Evolutionary conservation across 768 basidiomycete genomes (phyloP).

Genomic region (Naganishia vishniacii): DNA sequence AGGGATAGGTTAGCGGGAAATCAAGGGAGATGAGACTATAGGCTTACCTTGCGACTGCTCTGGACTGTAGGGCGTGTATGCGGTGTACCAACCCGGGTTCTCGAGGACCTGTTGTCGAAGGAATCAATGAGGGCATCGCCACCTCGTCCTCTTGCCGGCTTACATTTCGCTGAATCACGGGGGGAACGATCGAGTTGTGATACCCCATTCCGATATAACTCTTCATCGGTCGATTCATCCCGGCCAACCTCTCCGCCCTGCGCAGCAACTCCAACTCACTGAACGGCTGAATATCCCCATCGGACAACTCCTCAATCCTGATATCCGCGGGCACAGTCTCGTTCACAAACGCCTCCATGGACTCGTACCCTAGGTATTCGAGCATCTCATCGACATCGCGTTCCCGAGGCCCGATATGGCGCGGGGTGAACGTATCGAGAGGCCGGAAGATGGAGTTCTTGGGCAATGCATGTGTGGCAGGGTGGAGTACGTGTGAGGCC

Average conservation of each 20-base stretch:
- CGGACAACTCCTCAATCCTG: slow-evolving; percentile 56
- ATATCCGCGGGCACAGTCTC: slow-evolving; percentile 77
- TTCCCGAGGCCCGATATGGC: slow-evolving; percentile 88
- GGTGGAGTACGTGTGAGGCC: slow-evolving; percentile 27
- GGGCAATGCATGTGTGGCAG: slow-evolving; percentile 35
- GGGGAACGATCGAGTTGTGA: slow-evolving; percentile 88
- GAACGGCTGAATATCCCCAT: slow-evolving; percentile 64
- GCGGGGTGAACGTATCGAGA: slow-evolving; percentile 79
- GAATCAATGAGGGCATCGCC: too few species aligned
- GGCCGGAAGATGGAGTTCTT: slow-evolving; percentile 63
- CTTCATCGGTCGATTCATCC: slow-evolving; percentile 72
- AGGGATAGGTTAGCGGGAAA: not conserved
- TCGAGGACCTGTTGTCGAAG: slow-evolving; percentile 59
- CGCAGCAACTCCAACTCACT: slow-evolving; percentile 79
- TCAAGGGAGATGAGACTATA: not conserved
- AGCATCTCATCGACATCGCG: slow-evolving; percentile 80
- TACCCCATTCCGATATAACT: slow-evolving; percentile 99
- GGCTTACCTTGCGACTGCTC: slow-evolving; percentile 93
- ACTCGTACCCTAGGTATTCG: slow-evolving; percentile 68
- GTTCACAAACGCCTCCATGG: slow-evolving; percentile 79
- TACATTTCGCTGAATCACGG: slow-evolving; percentile 80
- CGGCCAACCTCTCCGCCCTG: slow-evolving; percentile 70
- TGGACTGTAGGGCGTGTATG: slow-evolving; percentile 91
- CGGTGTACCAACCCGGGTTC: slow-evolving; percentile 97
- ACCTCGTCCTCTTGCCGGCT: too few species aligned